Evolutionary conservation across 139 green algal species (phyloP).

Genomic region (Micromonas pusilla): DNA sequence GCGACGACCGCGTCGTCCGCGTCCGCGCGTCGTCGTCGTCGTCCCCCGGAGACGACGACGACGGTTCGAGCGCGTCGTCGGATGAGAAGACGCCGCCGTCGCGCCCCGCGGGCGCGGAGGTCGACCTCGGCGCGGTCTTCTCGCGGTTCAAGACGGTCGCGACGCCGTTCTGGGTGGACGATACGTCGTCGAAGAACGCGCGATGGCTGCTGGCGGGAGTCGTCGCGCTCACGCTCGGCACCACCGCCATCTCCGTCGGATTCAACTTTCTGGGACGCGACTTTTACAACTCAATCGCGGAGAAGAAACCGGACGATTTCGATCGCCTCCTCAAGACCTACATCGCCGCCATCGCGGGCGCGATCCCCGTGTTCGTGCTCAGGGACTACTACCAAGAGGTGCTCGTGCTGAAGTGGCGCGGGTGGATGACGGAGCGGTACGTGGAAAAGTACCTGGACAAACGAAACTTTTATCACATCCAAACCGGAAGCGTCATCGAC

Average conservation of each 20-base stretch:
- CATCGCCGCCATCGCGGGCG: conserved; percentile 46
- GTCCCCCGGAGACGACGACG: too few relatives aligned
- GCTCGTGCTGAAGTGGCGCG: conserved; percentile 86
- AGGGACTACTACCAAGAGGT: conserved; percentile 68
- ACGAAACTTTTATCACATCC: conserved; percentile 85
- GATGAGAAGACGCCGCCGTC: too few relatives aligned
- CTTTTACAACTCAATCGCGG: conserved; percentile 94
- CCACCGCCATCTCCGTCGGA: conserved; percentile 70
- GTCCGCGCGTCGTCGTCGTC: too few relatives aligned
- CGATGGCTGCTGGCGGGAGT: conserved; percentile 69
- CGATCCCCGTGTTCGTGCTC: conserved; percentile 92
- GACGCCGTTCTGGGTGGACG: conserved; percentile 71
- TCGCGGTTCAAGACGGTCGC: conserved; percentile 48
- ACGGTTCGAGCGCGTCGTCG: too few relatives aligned
- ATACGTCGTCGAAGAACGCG: conserved; percentile 42
- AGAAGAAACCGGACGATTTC: conserved; percentile 74
- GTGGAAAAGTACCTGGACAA: conserved; percentile 76
- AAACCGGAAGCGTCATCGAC: conserved; percentile 45
- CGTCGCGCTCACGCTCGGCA: conserved; percentile 75
- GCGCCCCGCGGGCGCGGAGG: not conserved
- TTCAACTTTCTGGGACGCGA: conserved; percentile 98
- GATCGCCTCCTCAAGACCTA: conserved; percentile 70
- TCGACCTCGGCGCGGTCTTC: not conserved
- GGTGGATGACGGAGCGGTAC: conserved; percentile 78
- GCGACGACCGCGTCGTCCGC: too few relatives aligned